Percentiles rank a stretch among this genome's conserved stretches.
These are phyloP conservation scores for Penicillium manginii DNA, from an alignment of 495 filamentous ascomycete genomes.

Conservation along the genomic window DNA sequence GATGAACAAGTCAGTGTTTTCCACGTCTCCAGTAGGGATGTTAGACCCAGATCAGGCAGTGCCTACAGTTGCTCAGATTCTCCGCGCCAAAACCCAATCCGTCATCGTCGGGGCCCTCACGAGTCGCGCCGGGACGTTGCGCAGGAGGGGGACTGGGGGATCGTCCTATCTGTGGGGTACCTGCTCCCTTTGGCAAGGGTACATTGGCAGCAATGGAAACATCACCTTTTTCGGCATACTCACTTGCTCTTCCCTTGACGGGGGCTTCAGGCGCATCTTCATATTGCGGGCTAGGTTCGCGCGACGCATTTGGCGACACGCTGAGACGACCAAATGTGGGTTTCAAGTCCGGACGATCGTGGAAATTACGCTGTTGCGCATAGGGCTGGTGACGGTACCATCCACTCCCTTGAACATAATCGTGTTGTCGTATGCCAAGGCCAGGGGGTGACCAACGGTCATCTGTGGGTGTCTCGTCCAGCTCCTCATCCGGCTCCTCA, in stretches of 20 bases:
- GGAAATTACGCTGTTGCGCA: constrained; percentile 36
- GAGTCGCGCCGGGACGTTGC: constrained; percentile 23
- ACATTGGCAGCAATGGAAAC: constrained; percentile 60
- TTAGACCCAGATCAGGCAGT: constrained; percentile 24
- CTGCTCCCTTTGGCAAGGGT: constrained; percentile 55
- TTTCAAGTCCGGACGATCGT: constrained; percentile 41
- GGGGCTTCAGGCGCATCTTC: constrained; percentile 55
- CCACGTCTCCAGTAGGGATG: constrained; percentile 18
- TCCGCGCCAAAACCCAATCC: constrained; percentile 40
- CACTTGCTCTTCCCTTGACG: constrained; percentile 24
- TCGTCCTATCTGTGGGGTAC: constrained; percentile 55
- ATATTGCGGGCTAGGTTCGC: constrained; percentile 58
- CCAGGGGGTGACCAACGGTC: constrained; percentile 66
- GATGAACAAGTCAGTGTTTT: constrained; percentile 38
- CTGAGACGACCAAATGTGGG: constrained; percentile 45
- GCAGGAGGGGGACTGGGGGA: constrained; percentile 53
- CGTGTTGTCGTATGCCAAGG: constrained; percentile 58
- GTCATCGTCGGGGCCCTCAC: constrained; percentile 35
- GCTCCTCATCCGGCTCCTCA: constrained; percentile 47
- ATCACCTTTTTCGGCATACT: constrained; percentile 48
- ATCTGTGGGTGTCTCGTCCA: constrained; percentile 38
- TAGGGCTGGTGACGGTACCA: constrained; percentile 65
- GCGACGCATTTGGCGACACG: constrained; percentile 49
- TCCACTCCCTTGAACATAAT: constrained; percentile 51
- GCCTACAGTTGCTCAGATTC: constrained; percentile 60